Base-by-base conservation (phyloP, 176 grass and related monocot genomes). In the Aechmea fasciata region DNA sequence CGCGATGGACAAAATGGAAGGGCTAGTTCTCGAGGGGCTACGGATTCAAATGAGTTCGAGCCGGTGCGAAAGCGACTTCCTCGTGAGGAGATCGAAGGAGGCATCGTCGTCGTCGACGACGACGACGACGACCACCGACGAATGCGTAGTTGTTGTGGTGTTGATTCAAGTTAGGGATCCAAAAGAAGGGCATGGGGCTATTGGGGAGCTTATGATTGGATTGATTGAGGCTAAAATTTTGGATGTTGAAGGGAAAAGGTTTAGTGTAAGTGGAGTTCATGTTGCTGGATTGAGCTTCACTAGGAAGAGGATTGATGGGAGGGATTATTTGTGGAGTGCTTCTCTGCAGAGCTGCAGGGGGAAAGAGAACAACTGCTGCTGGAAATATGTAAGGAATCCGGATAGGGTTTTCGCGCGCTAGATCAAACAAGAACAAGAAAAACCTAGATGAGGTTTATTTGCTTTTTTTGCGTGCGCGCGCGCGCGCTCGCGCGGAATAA, bases 151-250 rank as follows among this genome's bases (percentile, higher is more conserved):
- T 70, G 4, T 75, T 1, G 63, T 90, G 66, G 50, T 84, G 3
- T 65, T 96, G 81, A 81, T 96, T 52, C 91, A 96, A 76, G 76
- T 67, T 11, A 80, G 84, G 69, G 84, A 90, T 65, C 87, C 87
- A 3, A 65, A 73, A 50, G 69, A 96, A 63, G 62, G 63, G 8
- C 78, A 75, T 22, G 67, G 50, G 65, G 70, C 79, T 52, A 75
- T 83, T 12, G 84, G 87, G 1, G 81, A 87, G 47, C 66, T 69
- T 23, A 95, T 95, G 86, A 75, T 95, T 18, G 86, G 86, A 29
- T 10, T 95, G 3, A 55, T 90, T 67, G 83, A 95, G 75, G 75
- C 69, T 11, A 41, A 78, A 20, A 50, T 72, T 15, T 71, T 51
- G 26, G 74, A 65, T 15, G 72, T 65, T 0, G 75, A n/a, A 63